These are phyloP conservation scores for Boletus sp. DNA, from an alignment of 768 basidiomycete genomes.

Conservation along the genomic window DNA sequence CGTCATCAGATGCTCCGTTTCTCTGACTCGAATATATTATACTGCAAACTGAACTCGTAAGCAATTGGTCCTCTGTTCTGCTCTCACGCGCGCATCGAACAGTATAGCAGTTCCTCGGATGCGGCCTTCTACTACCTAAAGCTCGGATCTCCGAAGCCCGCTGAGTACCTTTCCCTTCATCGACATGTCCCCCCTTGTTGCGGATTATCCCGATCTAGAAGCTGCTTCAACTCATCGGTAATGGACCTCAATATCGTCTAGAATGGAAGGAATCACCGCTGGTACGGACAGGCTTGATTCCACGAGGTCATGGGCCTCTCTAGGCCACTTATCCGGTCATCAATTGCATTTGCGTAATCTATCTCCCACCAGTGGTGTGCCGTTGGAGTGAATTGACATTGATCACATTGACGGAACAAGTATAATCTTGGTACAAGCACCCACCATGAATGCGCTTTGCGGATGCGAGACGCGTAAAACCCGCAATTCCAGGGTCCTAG, in stretches of 20 bases:
- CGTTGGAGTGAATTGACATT: constrained; percentile 1
- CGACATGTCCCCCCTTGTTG: not conserved
- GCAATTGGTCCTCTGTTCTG: not conserved
- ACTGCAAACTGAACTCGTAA: not conserved
- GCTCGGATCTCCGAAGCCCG: constrained; percentile 4
- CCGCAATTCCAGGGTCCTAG: constrained; percentile 18
- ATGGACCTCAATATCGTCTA: constrained; percentile 17
- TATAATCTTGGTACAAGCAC: constrained; percentile 9
- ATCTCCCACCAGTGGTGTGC: constrained; percentile 16
- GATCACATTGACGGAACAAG: constrained; percentile 1
- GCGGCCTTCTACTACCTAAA: not conserved
- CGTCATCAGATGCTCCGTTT: not conserved
- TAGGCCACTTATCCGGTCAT: constrained; percentile 7
- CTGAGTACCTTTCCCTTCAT: constrained; percentile 1
- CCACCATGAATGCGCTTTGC: constrained; percentile 9
- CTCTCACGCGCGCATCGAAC: not conserved
- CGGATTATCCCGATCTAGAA: constrained; percentile 10
- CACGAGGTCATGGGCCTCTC: constrained; percentile 22
- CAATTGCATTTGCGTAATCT: constrained; percentile 9
- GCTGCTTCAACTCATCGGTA: not conserved
- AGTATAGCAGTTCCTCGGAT: not conserved
- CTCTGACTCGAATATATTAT: not conserved
- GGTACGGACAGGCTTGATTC: constrained; percentile 6
- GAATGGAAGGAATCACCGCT: constrained; percentile 19
- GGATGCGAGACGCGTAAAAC: constrained; percentile 12